A percentile compares a stretch with the other conserved stretches of the same genome.
Conservation (phyloP, 805 yeast genomes). For the Naumovozyma castellii region DNA sequence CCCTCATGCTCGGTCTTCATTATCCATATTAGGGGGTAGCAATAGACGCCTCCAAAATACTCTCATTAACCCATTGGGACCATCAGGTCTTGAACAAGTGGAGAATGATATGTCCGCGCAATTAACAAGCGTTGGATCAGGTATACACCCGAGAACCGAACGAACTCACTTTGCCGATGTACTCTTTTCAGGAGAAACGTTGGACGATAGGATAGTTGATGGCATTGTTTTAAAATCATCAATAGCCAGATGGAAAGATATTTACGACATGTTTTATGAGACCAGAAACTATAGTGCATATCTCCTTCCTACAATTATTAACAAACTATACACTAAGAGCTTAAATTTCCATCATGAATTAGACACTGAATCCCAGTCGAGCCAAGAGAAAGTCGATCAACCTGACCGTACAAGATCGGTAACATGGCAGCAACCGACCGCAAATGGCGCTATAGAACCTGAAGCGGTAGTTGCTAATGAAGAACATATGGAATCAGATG, state of each 20-base stretch:
- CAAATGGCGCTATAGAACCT: neutral
- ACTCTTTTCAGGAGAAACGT: constrained; percentile 24
- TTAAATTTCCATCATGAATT: constrained; percentile 26
- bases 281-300: constrained; percentile 31
- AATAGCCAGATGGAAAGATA: constrained; percentile 59
- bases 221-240: constrained; percentile 38
- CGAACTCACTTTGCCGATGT: constrained; percentile 24
- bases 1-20: constrained; percentile 21
- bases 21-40: constrained; percentile 19
- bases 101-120: constrained; percentile 26
- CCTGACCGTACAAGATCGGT: constrained; percentile 11
- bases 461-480: constrained; percentile 7
- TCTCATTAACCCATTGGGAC: constrained; percentile 27
- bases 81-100: constrained; percentile 28
- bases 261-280: constrained; percentile 42
- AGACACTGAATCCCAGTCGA: constrained; percentile 26
- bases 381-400: constrained; percentile 20
- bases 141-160: constrained; percentile 19
- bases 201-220: constrained; percentile 25
- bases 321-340: constrained; percentile 42
- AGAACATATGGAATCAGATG: constrained; percentile 7
- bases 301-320: constrained; percentile 36
- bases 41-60: constrained; percentile 24
- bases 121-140: constrained; percentile 17
- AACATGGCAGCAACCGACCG: neutral